A percentile compares a stretch with the other conserved stretches of the same genome.
Evolutionary conservation across 139 green algal species (phyloP).

Genomic region (Chlamydomonas eustigma): DNA sequence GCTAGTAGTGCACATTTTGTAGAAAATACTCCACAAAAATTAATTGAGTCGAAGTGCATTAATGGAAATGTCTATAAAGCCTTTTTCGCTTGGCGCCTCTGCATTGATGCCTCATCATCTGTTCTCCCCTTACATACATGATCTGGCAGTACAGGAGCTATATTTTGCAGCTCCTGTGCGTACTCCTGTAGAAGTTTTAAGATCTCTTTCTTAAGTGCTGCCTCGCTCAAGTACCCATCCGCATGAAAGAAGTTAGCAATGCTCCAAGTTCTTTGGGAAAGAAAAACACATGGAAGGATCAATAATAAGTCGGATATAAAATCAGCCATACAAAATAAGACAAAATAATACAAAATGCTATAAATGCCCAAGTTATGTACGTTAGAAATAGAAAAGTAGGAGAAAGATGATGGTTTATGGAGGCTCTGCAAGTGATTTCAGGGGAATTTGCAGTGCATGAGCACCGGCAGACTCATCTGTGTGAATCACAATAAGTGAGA

Average conservation of each 20-base stretch:
- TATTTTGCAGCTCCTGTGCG: not conserved
- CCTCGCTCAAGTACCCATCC: constrained; percentile 3
- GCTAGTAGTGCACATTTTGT: too few relatives aligned
- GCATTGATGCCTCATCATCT: too few relatives aligned
- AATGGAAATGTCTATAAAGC: too few relatives aligned
- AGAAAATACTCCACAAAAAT: too few relatives aligned
- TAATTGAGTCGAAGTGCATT: too few relatives aligned
- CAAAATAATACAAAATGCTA: not conserved
- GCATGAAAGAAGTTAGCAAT: not conserved
- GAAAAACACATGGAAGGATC: not conserved
- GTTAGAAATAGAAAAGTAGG: not conserved
- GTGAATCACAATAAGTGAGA: too few relatives aligned
- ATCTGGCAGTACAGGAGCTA: too few relatives aligned
- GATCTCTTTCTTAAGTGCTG: not conserved
- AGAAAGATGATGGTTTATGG: not conserved
- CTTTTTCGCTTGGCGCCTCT: too few relatives aligned
- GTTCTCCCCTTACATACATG: too few relatives aligned
- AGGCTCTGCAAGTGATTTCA: not conserved
- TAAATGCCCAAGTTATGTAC: not conserved
- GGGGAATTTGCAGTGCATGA: not conserved
- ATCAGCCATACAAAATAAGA: not conserved
- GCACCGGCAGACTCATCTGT: too few relatives aligned
- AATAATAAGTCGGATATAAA: not conserved
- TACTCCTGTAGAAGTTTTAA: not conserved
- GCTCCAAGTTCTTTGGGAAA: not conserved